phyloP scores from a whole-genome alignment of 371 early-diverging fungal genomes.

The Actinomucor elegans region DNA sequence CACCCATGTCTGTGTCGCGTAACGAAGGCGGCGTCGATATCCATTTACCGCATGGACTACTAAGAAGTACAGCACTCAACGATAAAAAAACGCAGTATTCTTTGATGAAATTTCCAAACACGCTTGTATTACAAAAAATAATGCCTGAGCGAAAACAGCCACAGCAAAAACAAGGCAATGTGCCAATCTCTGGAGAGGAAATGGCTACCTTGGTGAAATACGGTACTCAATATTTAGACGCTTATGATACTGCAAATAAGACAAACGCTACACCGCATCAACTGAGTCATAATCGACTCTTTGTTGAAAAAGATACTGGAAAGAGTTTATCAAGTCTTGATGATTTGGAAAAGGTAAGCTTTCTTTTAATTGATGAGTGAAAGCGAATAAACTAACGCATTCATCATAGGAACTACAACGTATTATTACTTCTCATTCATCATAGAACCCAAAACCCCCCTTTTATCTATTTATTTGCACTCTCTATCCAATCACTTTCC shows the following conservation, averaged over 20 bases:
- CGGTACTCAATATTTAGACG: conserved; percentile 19
- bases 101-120: conserved; percentile 21
- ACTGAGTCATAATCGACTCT: not conserved
- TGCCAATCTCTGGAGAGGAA: conserved; percentile 20
- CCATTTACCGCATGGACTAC: conserved; percentile 29
- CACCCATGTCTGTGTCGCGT: conserved; percentile 20
- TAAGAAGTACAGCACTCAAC: conserved; percentile 26
- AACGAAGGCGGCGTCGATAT: conserved; percentile 38
- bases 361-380: too few species aligned
- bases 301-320: conserved; percentile 3
- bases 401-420: conserved; percentile 41
- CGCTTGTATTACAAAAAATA: conserved; percentile 10
- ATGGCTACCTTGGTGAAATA: conserved; percentile 17
- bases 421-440: conserved; percentile 25
- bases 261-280: not conserved
- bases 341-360: conserved; percentile 27
- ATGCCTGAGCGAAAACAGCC: not conserved
- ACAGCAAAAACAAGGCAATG: not conserved
- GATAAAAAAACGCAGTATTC: conserved; percentile 36
- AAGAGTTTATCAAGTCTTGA: conserved; percentile 23
- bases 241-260: conserved; percentile 17
- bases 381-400: too few species aligned
- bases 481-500: too few species aligned
- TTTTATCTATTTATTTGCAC: too few species aligned
- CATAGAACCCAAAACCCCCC: too few species aligned